Conservation (phyloP, 2,329 filamentous ascomycete species). For the Fusarium falciforme region DNA sequence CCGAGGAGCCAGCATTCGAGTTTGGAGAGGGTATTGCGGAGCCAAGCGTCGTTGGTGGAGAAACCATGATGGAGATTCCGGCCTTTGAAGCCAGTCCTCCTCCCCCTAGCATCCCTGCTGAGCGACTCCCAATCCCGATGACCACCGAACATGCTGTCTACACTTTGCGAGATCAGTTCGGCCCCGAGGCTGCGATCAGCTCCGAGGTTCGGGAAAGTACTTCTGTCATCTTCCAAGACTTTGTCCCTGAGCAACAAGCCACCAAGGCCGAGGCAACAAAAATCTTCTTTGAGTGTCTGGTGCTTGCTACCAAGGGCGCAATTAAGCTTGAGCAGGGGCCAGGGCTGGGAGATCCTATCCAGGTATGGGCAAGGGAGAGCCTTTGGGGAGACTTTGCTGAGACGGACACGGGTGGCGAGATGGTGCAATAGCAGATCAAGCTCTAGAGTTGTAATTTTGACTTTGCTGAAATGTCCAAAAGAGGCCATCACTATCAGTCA, state of each 20-base stretch:
- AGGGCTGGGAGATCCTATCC: constrained; percentile 81
- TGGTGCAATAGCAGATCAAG: constrained; percentile 59
- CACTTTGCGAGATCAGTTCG: constrained; percentile 89
- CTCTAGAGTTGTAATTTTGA: constrained; percentile 1
- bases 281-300: constrained; percentile 98
- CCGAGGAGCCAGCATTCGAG: constrained; percentile 71
- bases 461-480: constrained; percentile 37
- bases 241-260: constrained; percentile 84
- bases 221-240: constrained; percentile 85
- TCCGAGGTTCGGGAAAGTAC: constrained; percentile 76
- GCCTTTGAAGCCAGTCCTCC: constrained; percentile 83
- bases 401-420: constrained; percentile 72
- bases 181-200: constrained; percentile 75
- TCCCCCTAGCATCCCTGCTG: constrained; percentile 81
- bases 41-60: constrained; percentile 66
- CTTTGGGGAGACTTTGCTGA: constrained; percentile 98
- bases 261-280: constrained; percentile 93
- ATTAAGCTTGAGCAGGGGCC: constrained; percentile 93
- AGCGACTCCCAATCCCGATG: constrained; percentile 88
- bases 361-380: constrained; percentile 90
- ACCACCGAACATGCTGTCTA: constrained; percentile 97
- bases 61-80: constrained; percentile 73
- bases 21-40: constrained; percentile 62
- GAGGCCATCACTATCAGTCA: not conserved
- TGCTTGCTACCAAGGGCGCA: constrained; percentile 96